Percentiles rank a stretch among this genome's conserved stretches.
Conservation (phyloP, 768 basidiomycete species). For the Tricholomella constricta region DNA sequence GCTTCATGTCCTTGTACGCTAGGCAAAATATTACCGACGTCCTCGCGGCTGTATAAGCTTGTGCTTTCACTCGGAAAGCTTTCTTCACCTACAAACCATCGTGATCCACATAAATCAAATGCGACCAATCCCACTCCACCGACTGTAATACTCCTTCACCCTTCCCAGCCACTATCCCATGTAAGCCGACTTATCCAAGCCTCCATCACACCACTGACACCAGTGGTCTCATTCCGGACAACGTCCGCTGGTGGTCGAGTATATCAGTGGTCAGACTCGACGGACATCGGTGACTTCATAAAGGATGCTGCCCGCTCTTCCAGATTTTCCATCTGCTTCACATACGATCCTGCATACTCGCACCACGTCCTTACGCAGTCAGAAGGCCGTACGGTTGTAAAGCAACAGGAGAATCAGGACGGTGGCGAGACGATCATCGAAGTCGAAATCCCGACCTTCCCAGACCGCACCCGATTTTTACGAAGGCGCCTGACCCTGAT, state of each 20-base stretch:
- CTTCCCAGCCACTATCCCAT: conserved; percentile 70
- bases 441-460: conserved; percentile 64
- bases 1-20: background rate
- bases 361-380: conserved; percentile 3
- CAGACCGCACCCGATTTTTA: conserved; percentile 61
- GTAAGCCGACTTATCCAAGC: conserved; percentile 57
- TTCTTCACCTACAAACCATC: conserved; percentile 13
- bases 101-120: conserved; percentile 5
- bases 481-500: conserved; percentile 46
- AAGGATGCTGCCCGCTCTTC: conserved; percentile 57
- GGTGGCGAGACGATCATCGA: conserved; percentile 33
- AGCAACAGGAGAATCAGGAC: conserved; percentile 12
- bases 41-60: conserved; percentile 67
- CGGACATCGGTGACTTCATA: conserved; percentile 68
- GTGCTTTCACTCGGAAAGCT: conserved; percentile 50
- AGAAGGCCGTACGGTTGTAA: background rate
- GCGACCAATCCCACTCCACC: conserved; percentile 29
- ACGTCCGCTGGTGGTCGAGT: conserved; percentile 29
- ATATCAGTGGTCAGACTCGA: conserved; percentile 64
- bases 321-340: conserved; percentile 52
- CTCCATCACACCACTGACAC: conserved; percentile 36
- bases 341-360: conserved; percentile 19
- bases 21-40: conserved; percentile 65
- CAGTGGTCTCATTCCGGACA: conserved; percentile 48
- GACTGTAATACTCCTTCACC: conserved; percentile 65